Evolutionary conservation across 495 filamentous ascomycete genomes (phyloP).

Genomic region (Tetracladium setigerum): DNA sequence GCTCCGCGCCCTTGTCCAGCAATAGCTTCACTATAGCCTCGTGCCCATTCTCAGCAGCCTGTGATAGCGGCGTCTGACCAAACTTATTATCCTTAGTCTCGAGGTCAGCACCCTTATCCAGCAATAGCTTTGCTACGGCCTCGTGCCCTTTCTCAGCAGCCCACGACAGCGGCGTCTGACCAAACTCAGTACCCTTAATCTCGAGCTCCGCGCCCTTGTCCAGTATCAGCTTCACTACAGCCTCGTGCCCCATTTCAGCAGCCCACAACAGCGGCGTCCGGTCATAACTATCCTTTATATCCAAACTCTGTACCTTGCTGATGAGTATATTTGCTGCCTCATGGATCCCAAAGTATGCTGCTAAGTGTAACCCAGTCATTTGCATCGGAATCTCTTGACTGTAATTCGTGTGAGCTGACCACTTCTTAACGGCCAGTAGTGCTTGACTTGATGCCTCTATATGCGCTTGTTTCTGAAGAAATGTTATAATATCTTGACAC

Average conservation of each 20-base stretch:
- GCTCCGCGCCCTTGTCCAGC: slow-evolving; percentile 13
- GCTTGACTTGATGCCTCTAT: slow-evolving; percentile 16
- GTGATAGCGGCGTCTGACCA: slow-evolving; percentile 6
- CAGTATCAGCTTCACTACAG: too few relatives aligned
- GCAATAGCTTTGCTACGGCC: not conserved
- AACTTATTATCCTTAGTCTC: not conserved
- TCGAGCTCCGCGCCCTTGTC: not conserved
- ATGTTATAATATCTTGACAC: not conserved
- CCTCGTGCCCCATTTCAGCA: too few relatives aligned
- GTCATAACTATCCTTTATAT: not conserved
- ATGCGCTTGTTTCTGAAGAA: slow-evolving; percentile 7
- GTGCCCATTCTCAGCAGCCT: slow-evolving; percentile 13
- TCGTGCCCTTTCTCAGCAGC: not conserved
- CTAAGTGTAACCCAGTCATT: slow-evolving; percentile 19
- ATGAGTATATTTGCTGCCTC: too few relatives aligned
- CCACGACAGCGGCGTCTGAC: not conserved
- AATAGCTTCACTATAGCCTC: slow-evolving; percentile 20
- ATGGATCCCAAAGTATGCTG: slow-evolving; percentile 19
- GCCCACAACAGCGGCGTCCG: not conserved
- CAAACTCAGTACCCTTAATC: not conserved
- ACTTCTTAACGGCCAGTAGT: slow-evolving; percentile 1
- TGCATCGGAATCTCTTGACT: slow-evolving; percentile 6
- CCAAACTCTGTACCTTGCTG: not conserved
- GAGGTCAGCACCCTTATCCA: not conserved
- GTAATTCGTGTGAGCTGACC: not conserved